Evolutionary conservation across 1,139 yeast genomes (phyloP), one percentile per base, ranked within the genome.

Genomic region (Pichia sp.): DNA sequence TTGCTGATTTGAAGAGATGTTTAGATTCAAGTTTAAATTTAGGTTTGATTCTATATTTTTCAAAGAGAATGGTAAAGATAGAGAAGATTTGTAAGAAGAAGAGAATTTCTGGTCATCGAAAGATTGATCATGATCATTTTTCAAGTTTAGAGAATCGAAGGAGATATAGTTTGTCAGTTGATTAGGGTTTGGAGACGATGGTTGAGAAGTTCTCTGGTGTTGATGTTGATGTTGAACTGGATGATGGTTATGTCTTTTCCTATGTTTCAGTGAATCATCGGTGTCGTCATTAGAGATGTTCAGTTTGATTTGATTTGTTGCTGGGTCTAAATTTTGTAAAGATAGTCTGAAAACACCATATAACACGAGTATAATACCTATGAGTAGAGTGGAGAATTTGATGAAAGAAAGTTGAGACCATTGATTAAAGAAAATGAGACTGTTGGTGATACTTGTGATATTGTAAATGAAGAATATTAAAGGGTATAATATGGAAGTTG

Each of bases 401-500:
- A 48, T 36, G 10, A 54, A 49, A 1, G 68, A 55, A 31, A 76
- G 59, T 28, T 61, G 59, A 17, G 63, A 61, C 46, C 74, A 63
- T 50, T 74, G 77, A 49, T 78, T 66, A 58, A 74, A 78, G 54
- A 77, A 85, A 4, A 77, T 68, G 44, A 85, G 61, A 32, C 88
- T 91, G 56, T 86, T 88, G 43, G 80, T 60, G 52, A 86, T 79
- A 51, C 84, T 82, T 48, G 76, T 68, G 42, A 84, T 64, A 61
- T 85, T 88, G 67, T 82, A 88, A 34, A 85, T 77, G 61, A 93
- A 81, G 59, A 88, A 88, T 40, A 89, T 84, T 48, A 88, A 66
- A 0, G 96, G 96, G 55, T 86, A 88, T 31, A 88, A 67, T 12
- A 85, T 73, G 8, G 91, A 78, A 0, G 96, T 85, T 40, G 89